Base-by-base conservation (phyloP, 176 grass and related monocot species). In the Avena atlantica region DNA sequence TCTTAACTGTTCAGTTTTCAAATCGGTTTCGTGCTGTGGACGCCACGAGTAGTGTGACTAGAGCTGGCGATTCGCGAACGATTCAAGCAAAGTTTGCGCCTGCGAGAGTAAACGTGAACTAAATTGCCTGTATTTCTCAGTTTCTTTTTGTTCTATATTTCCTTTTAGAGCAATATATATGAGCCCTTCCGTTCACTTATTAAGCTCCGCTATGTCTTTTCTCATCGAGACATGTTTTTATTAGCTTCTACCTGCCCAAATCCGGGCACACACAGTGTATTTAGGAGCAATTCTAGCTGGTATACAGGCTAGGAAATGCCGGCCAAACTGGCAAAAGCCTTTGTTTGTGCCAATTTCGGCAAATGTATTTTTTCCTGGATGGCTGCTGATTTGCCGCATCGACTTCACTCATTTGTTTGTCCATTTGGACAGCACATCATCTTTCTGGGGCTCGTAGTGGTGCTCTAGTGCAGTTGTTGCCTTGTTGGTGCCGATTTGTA, bases 1-100 rank as follows among this genome's bases (percentile, higher is more conserved):
- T 48, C 0, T 20, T 5, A 62, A 16, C 24, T 45, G 45, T 52
- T 31, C 42, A 8, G 17, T 65, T 65, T 64, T 87, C 55, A 82
- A 81, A 58, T 25, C 49, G 27, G 4, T 85, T 49, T 67, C 77
- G 59, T 76, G 34, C 58, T 81, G 63, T 60, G 82, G 82, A 89
- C 75, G 57, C 82, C 9, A 65, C n/a, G 76, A 31, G 16, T 19
- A 63, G 75, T 78, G 72, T 83, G 73, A 6, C 24, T 59, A 13
- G 4, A 29, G 24, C 42, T 62, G 50, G 48, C 9, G 48, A 48
- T 20, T 20, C n/a, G 29, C 60, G 29, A 2, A 15, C 21, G 47
- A 67, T 75, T 80, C 10, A 44, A 81, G 73, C 87, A 29, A 66
- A 67, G 68, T 16, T 66, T 29, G 58, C 48, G 23, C 52, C 59